Base-by-base conservation (phyloP, 1,284 basidiomycete species). In the Exsudoporus floridanus region DNA sequence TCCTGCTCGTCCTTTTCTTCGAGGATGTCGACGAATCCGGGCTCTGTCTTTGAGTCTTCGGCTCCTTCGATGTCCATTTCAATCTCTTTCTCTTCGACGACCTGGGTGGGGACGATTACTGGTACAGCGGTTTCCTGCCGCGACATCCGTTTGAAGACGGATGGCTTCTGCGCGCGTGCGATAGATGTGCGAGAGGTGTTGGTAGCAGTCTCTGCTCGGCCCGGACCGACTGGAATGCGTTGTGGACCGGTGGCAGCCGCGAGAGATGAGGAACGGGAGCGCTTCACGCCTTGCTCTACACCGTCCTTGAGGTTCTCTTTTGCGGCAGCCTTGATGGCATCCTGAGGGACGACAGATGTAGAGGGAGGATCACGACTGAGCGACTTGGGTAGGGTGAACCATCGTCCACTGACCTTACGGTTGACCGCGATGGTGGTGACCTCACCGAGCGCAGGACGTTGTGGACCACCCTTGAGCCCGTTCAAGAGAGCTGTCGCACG, bases 351-450 rank as follows among this genome's bases (percentile, higher is more conserved):
- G 35, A 25, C 10, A 33, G 35, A 5, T 14, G 9, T 5, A 19
- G 25, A 1, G 10, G 18, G 16, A 33, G 18, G 28, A 34, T 3
- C 16, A 7, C 77, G 40, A 28, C 19, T 65, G 9, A 59, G 55
- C 31, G 25, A 42, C 2, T 16, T 40, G 30, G 34, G 46, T 46
- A 39, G 39, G 40, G 46, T 46, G 49, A 55, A 46, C 12, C 5
- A 39, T 41, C 19, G 49, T 27, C 47, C 9, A 74, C 78, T 60
- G 67, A 86, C 88, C 75, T 85, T 89, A 67, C 84, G 81, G 70
- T 89, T 90, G 47, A 89, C 80, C 54, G 86, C 83, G 49, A 76
- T 77, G 31, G 77, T 80, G 19, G 84, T 86, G 55, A 90, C 86
- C 73, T 90, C 88, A 55, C 81, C 79, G 49, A 90, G 78, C 48